Evolutionary conservation across 331 rosid genomes (phyloP), one percentile per base, ranked within the genome.

Genomic region (Telfairia occidentalis): DNA sequence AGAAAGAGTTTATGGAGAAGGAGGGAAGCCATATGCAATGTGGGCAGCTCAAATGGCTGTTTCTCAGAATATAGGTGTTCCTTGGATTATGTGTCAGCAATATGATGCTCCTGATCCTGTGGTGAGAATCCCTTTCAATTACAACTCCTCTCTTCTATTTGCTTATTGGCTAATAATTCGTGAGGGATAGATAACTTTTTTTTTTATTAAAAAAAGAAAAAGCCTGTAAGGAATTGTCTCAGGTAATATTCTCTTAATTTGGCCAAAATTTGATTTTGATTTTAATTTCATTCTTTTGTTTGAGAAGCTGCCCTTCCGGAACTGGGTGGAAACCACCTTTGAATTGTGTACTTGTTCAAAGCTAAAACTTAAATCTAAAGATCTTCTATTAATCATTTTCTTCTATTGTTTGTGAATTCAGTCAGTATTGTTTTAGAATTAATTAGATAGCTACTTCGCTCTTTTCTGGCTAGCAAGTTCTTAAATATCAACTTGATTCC

Each of bases 61-160:
- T 74, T 82, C 96, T 76, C 97, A 90, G 78, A 89, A 92, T 77
- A 86, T 67, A 19, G 90, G 96, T 7, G 93, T 90, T 73, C 97
- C 97, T 76, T 90, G 97, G 98, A 89, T 92, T 71, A 90, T 92
- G 98, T 92, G 98, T 84, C 98, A 92, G 76, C 98, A 90, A 78
- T 90, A 77, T 82, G 98, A 92, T 86, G 97, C 98, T 84, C 97
- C 98, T 73, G 93, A 90, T 71, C 86, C 93, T 78, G 98, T 92
- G 92, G 98, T 92, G 77, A 64, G 86, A 71, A 7, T 35, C 78
- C 42, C n/a, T 9, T 49, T 46, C 60, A 13, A 71, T 71, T 16
- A 71, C 6, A 50, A 45, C 58, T 71, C 8, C 21, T 28, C 48
- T 71, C 4, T 15, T 71, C 9, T 46, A 32, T 71, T 26, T 71